These are phyloP conservation scores for Penicillium janthinellum DNA, from an alignment of 2,329 filamentous ascomycete species.

Conservation along the genomic window DNA sequence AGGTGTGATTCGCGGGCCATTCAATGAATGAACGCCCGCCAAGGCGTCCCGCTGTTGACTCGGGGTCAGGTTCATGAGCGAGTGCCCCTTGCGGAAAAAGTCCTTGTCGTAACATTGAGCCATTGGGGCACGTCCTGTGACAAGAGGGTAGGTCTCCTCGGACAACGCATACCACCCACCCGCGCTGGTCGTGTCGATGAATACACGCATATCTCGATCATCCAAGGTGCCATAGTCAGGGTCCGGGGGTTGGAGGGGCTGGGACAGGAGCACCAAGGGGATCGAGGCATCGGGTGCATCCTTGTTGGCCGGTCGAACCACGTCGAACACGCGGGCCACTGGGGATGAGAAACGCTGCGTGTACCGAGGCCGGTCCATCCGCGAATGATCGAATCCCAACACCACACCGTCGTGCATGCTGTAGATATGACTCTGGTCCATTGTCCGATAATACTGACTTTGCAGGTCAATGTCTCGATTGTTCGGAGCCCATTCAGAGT, in stretches of 20 bases:
- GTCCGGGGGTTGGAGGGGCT: slow-evolving; percentile 68
- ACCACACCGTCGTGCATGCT: slow-evolving; percentile 82
- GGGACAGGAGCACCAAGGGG: slow-evolving; percentile 80
- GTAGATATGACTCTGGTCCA: slow-evolving; percentile 88
- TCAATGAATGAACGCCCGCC: slow-evolving; percentile 71
- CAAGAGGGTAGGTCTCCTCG: slow-evolving; percentile 79
- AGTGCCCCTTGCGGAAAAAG: slow-evolving; percentile 44
- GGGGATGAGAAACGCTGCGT: slow-evolving; percentile 71
- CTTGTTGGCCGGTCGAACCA: slow-evolving; percentile 71
- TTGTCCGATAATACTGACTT: slow-evolving; percentile 74
- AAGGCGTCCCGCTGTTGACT: slow-evolving; percentile 62
- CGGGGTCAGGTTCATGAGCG: slow-evolving; percentile 40
- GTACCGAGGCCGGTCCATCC: slow-evolving; percentile 60
- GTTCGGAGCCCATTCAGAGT: slow-evolving; percentile 93
- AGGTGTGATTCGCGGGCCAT: slow-evolving; percentile 44
- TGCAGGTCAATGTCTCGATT: slow-evolving; percentile 86
- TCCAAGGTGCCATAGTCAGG: slow-evolving; percentile 47
- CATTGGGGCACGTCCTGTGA: slow-evolving; percentile 67
- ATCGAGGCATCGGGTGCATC: slow-evolving; percentile 62
- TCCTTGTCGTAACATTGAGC: slow-evolving; percentile 60
- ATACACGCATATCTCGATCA: slow-evolving; percentile 67
- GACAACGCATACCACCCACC: slow-evolving; percentile 95
- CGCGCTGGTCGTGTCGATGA: slow-evolving; percentile 81
- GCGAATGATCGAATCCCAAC: slow-evolving; percentile 73
- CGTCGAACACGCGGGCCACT: slow-evolving; percentile 85